Percentiles rank a stretch among this genome's conserved stretches.
Conservation (phyloP, 805 yeast species). For the Wickerhamomyces bovis region DNA sequence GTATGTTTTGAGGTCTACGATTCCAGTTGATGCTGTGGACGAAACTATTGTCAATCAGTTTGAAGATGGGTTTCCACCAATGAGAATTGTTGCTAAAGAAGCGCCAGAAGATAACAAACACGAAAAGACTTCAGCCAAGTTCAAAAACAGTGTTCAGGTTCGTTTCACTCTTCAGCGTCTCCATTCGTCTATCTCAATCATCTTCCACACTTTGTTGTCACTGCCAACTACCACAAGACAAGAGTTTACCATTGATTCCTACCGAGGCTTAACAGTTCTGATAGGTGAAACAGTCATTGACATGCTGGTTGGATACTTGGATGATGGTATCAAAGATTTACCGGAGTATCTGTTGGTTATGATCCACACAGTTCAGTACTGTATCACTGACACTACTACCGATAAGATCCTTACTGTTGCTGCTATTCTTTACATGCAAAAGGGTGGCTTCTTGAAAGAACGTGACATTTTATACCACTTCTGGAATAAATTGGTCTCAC, state of each 20-base stretch:
- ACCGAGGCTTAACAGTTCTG: constrained; percentile 36
- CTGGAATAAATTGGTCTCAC: constrained; percentile 18
- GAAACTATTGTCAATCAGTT: constrained; percentile 33
- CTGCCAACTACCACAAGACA: constrained; percentile 44
- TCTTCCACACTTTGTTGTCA: constrained; percentile 38
- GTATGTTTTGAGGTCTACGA: constrained; percentile 37
- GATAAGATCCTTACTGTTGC: constrained; percentile 32
- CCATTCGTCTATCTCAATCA: constrained; percentile 37
- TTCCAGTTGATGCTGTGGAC: constrained; percentile 42
- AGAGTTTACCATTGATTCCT: constrained; percentile 29
- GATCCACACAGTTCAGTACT: constrained; percentile 30
- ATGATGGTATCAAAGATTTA: constrained; percentile 10
- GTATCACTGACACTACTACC: constrained; percentile 28
- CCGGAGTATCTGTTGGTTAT: constrained; percentile 31
- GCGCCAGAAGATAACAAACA: constrained; percentile 30
- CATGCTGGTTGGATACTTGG: constrained; percentile 20
- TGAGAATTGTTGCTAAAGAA: constrained; percentile 37
- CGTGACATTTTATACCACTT: constrained; percentile 25
- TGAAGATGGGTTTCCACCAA: constrained; percentile 32
- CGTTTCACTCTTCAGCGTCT: constrained; percentile 45
- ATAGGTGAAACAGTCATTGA: constrained; percentile 30
- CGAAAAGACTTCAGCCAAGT: constrained; percentile 49
- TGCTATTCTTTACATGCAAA: constrained; percentile 44
- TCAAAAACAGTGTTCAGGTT: constrained; percentile 54
- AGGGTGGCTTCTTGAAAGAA: constrained; percentile 37